phyloP scores from a whole-genome alignment of 2,329 filamentous ascomycete species.

The Rutstroemia sp. region DNA sequence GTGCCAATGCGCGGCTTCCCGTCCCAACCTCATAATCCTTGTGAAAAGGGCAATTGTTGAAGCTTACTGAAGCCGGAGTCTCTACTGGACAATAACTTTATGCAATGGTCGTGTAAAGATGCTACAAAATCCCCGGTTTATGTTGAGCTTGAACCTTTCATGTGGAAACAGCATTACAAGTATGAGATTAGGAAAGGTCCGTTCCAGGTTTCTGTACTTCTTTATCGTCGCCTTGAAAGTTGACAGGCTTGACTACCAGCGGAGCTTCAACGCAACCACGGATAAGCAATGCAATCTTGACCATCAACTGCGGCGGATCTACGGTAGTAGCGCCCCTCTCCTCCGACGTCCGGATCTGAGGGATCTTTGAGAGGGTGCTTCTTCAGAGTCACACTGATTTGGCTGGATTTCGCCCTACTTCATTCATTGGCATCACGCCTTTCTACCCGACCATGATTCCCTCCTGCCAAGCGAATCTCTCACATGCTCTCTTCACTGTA shows the following conservation, averaged over 20 bases:
- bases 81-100: not conserved
- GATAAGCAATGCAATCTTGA: too few relatives aligned
- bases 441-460: too few relatives aligned
- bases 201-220: not conserved
- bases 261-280: too few relatives aligned
- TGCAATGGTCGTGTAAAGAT: not conserved
- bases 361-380: not conserved
- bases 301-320: not conserved
- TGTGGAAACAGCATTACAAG: not conserved
- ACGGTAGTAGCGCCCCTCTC: not conserved
- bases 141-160: not conserved
- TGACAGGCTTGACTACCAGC: too few relatives aligned
- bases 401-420: not conserved
- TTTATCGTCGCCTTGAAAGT: not conserved
- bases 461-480: not conserved
- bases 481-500: not conserved
- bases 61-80: too few relatives aligned
- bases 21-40: conserved; percentile 4
- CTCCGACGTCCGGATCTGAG: not conserved
- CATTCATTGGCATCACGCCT: too few relatives aligned
- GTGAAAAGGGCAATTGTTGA: not conserved
- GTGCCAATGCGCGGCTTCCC: conserved; percentile 7
- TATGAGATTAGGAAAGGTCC: not conserved
- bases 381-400: not conserved
- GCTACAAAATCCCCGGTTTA: not conserved